Evolutionary conservation across 2,329 filamentous ascomycete species (phyloP), one percentile per base, ranked within the genome.

Genomic region (Scedosporium minutisporum): DNA sequence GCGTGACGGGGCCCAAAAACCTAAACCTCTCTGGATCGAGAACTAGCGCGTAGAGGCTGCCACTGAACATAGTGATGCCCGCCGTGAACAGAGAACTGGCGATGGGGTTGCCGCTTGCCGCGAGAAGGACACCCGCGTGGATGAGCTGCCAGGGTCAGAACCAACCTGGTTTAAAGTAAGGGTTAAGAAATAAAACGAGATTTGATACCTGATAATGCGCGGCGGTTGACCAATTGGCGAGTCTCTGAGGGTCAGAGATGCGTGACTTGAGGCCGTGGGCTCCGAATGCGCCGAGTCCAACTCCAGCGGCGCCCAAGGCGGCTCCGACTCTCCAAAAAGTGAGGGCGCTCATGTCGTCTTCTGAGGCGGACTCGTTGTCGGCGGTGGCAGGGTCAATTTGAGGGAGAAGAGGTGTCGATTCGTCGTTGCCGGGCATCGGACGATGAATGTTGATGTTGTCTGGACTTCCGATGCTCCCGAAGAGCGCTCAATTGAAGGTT

Each of bases 31-130:
- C 78, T 21, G 85, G 82, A 72, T 87, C 81, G n/a, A 89, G 75
- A 0, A 83, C 78, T 9, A 89, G 77, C 9, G 84, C 76, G 71
- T 89, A 89, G 66, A 89, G 80, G 69, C 80, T 84, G 1, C 87
- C 87, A 64, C 80, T 84, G 73, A 89, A 89, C 78, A 87, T 80
- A 3, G 83, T 83, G 77, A 88, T 88, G 60, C 87, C 86, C 0
- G 83, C 83, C 0, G 82, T 81, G 70, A 88, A 82, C n/a, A 87
- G 75, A 1, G 74, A 73, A 60, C 81, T 81, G 18, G 85, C 84
- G 23, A 85, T 68, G 38, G 80, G 82, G 68, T 84, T 82, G 65
- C 80, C 76, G 38, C 29, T 41, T 1, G 83, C 78, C 21, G 87
- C 74, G 27, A 88, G 82, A 57, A 88, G 73, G 48, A 82, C 82